Base-by-base conservation (phyloP, 495 filamentous ascomycete genomes). In the Glonium stellatum region DNA sequence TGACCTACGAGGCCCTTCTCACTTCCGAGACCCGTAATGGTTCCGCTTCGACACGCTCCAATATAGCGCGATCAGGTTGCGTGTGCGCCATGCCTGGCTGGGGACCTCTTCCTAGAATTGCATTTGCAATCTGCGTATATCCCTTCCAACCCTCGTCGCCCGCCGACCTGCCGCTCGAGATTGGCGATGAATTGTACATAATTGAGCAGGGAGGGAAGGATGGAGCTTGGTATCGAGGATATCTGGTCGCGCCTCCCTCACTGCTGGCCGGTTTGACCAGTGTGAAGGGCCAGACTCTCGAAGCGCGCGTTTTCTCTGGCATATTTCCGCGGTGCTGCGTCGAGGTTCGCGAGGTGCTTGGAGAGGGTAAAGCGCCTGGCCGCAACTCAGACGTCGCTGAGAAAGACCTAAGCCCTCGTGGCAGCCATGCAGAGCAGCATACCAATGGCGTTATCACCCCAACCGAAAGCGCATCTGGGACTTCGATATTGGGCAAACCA, bases 161-260 rank as follows among this genome's bases (percentile, higher is more conserved):
- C 31, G 89, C 89, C 66, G 93, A 98, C 73, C 84, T 98, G n/a
- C 92, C 93, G 13, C 83, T 98, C 67, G 90, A 98, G 73, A 85
- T 98, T 27, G 93, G 93, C 69, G 93, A 98, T 79, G 93, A 97
- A 73, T 78, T 98, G 54, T 98, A 98, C 74, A 95, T 98, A 57
- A 96, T 98, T 69, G 93, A 98, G 76, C 89, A 96, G 73, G 86
- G 86, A n/a, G 92, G 91, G 3, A 73, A 72, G 22, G 81, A 95
- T 73, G 87, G 86, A 62, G 81, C 89, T 68, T 98, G 95, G 95
- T 91, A 88, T 68, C 85, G 93, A 15, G 93, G 93, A 42, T 98
- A 98, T 75, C 80, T 98, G 49, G 86, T 97, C 59, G 89, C 92
- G 67, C 93, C 93, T 8, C 95, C 95, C 5, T 95, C 89, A 49